A percentile compares a stretch with the other conserved stretches of the same genome.
phyloP scores from a whole-genome alignment of 441 rosid genomes.

The Corymbia calophylla region DNA sequence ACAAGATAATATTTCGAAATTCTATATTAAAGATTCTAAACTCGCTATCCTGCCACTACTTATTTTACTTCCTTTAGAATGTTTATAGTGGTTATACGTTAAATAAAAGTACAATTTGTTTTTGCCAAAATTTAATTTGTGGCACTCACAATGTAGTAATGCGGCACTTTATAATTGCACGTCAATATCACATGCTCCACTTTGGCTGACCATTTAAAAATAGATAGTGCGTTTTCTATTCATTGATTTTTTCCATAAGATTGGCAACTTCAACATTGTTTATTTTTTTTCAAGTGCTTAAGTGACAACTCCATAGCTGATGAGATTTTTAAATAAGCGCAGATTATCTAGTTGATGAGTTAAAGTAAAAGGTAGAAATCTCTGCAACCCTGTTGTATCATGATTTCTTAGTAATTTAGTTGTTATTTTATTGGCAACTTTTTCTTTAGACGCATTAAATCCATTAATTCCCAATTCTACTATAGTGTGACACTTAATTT shows the following conservation, averaged over 20 bases:
- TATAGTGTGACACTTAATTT: neutral
- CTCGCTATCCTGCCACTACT: neutral
- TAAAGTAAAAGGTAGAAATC: too few relatives aligned
- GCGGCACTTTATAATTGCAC: neutral
- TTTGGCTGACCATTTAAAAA: neutral
- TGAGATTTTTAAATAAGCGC: too few relatives aligned
- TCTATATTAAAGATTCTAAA: too few relatives aligned
- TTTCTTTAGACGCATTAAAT: too few relatives aligned
- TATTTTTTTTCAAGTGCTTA: neutral
- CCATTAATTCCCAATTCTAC: neutral
- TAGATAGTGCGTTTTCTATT: neutral
- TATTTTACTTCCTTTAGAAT: neutral
- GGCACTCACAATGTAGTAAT: neutral
- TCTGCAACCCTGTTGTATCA: too few relatives aligned
- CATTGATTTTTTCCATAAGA: too few relatives aligned
- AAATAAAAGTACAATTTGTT: neutral
- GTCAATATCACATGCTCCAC: neutral
- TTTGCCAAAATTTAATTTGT: neutral
- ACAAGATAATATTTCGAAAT: neutral
- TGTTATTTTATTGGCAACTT: neutral
- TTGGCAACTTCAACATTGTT: neutral
- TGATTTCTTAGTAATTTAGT: neutral
- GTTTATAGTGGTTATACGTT: neutral
- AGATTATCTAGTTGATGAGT: too few relatives aligned
- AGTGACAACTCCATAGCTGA: neutral